These are phyloP conservation scores for Monoraphidium neglectum DNA, from an alignment of 139 green algal species.

Conservation along the genomic window DNA sequence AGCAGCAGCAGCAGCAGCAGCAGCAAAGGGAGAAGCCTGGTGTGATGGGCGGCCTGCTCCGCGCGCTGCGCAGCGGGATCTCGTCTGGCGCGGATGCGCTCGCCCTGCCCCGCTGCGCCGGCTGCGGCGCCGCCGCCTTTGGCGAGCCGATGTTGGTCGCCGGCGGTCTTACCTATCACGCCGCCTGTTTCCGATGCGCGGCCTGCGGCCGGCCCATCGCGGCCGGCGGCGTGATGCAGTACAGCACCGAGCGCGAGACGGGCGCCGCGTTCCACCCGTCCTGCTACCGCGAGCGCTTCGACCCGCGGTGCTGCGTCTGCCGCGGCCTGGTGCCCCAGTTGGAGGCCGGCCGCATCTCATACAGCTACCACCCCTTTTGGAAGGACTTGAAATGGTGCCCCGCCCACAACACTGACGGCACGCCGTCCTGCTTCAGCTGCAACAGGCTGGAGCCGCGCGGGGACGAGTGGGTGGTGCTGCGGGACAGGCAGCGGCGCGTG, in stretches of 20 bases:
- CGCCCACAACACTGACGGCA: slow-evolving; percentile 40
- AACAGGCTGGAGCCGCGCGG: slow-evolving; percentile 39
- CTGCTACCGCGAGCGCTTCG: slow-evolving; percentile 51
- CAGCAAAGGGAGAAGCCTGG: too few relatives aligned
- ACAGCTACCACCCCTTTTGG: slow-evolving; percentile 66
- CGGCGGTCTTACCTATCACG: too few relatives aligned
- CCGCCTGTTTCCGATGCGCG: slow-evolving; percentile 42
- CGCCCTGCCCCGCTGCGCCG: too few relatives aligned
- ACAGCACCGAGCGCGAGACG: slow-evolving; percentile 20
- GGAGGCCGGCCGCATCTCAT: slow-evolving; percentile 48
- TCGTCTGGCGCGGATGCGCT: too few relatives aligned
- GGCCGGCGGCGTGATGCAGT: slow-evolving; percentile 5
- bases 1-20: too few relatives aligned
- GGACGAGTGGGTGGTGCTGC: slow-evolving; percentile 15
- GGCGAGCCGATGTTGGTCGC: too few relatives aligned
- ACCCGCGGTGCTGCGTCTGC: slow-evolving; percentile 70
- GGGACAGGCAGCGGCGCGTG: slow-evolving; percentile 39
- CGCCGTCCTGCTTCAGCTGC: slow-evolving; percentile 69
- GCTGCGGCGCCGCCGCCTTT: too few relatives aligned
- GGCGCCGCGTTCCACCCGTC: slow-evolving; percentile 59
- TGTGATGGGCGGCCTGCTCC: too few relatives aligned
- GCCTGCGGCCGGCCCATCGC: slow-evolving; percentile 55
- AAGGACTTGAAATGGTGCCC: slow-evolving; percentile 17
- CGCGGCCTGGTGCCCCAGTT: slow-evolving; percentile 42
- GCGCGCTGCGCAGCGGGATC: too few relatives aligned